Evolutionary conservation across 2,329 filamentous ascomycete genomes (phyloP), one percentile per base, ranked within the genome.

Genomic region (Aspergillus sp.): DNA sequence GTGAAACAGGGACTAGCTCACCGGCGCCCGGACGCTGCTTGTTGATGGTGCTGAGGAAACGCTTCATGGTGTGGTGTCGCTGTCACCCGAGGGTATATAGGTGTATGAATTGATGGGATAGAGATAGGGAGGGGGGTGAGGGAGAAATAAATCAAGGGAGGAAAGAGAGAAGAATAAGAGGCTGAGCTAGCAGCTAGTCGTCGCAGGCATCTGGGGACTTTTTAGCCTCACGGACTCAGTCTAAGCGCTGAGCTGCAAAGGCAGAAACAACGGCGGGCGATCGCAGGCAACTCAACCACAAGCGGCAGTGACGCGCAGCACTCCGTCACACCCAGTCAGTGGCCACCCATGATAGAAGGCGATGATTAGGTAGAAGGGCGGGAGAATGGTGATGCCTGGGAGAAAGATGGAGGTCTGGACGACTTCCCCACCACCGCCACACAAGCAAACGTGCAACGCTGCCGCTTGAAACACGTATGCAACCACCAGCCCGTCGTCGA

Each of bases 1-100:
- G 52, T 51, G 51, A 53, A 46, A 50, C 50, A 23, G 17, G 31
- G 37, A 27, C 41, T 4, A 31, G 66, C 70, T 63, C 50, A 75
- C 73, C 72, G 23, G 68, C 50, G 74, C 72, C 72, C 27, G 68
- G 64, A 31, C 70, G 71, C 57, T 68, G 71, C 57, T 68, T 65
- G 48, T 60, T 72, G 56, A 72, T 56, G 31, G 66, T 67, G 33
- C 67, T 68, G n/a, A 75, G 55, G 25, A 76, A 67, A 49, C 72
- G 71, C 64, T 75, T 76, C 73, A 76, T 76, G 57, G 31, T 55
- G 53, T 12, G 35, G 9, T 37, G 14, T 37, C 35, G 35, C 5
- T 37, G 35, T 14, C 35, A 31, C 27, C 27, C 9, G 3, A 31
- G 27, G 35, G 5, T 37, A 37, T 14, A 37, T n/a, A 6, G 15